These are phyloP conservation scores for Rhodotorula kratochvilovae DNA, from an alignment of 768 basidiomycete genomes.

Conservation along the genomic window DNA sequence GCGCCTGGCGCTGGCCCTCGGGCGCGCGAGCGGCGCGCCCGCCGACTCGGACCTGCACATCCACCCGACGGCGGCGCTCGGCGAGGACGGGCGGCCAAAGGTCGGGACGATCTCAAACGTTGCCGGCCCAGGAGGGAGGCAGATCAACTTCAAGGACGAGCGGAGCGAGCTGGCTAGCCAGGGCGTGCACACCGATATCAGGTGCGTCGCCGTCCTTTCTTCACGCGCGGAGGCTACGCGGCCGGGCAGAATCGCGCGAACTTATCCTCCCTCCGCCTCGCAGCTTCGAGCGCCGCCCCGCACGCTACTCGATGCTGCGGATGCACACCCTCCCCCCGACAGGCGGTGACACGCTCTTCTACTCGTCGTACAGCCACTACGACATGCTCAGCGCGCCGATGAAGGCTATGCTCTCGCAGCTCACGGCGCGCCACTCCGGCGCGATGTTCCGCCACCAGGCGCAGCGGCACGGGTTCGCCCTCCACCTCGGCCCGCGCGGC, in stretches of 20 bases:
- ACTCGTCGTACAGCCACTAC: conserved; percentile 43
- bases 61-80: conserved; percentile 44
- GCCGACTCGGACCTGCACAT: conserved; percentile 42
- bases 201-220: too few relatives aligned
- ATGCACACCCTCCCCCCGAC: conserved; percentile 46
- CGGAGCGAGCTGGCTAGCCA: background rate
- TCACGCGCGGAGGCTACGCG: background rate
- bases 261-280: background rate
- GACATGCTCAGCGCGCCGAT: conserved; percentile 45
- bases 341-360: conserved; percentile 44
- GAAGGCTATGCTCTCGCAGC: conserved; percentile 43
- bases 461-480: conserved; percentile 40
- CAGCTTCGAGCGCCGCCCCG: conserved; percentile 46
- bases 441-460: conserved; percentile 46
- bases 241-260: background rate
- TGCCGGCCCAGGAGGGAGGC: conserved; percentile 3
- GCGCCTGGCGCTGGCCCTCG: conserved; percentile 41
- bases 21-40: conserved; percentile 44
- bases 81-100: conserved; percentile 41
- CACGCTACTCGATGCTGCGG: conserved; percentile 46
- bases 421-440: conserved; percentile 45
- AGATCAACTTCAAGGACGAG: conserved; percentile 32
- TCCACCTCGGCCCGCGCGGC: conserved; percentile 44
- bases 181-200: conserved; percentile 17
- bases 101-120: conserved; percentile 43